These are phyloP conservation scores for Aspergillus luchuensis DNA, from an alignment of 2,329 filamentous ascomycete species.

Conservation along the genomic window DNA sequence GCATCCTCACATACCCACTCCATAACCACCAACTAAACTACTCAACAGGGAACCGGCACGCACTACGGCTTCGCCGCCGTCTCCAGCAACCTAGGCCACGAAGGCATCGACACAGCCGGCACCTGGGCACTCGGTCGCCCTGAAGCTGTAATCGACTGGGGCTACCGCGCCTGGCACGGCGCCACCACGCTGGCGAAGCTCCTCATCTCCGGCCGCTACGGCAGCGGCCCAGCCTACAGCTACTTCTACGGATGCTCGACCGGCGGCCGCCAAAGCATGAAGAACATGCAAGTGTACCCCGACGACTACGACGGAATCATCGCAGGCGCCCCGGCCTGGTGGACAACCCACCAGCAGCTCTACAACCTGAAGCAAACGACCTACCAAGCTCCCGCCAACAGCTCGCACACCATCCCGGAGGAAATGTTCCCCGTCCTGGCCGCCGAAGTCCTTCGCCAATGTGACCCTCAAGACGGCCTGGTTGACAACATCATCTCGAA, in stretches of 20 bases:
- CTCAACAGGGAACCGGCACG: neutral
- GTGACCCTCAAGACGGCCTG: neutral
- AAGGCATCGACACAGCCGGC: neutral
- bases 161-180: slow-evolving; percentile 1
- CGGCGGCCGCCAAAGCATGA: slow-evolving; percentile 4
- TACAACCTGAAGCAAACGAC: neutral
- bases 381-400: neutral
- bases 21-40: neutral
- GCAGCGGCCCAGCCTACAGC: neutral
- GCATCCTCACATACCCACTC: neutral
- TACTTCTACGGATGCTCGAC: slow-evolving; percentile 7
- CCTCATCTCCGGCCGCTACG: neutral
- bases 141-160: neutral
- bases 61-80: neutral
- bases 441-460: neutral
- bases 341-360: neutral
- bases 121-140: neutral
- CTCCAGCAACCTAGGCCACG: neutral
- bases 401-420: neutral
- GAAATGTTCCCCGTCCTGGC: neutral
- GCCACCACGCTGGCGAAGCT: neutral
- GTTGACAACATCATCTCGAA: neutral
- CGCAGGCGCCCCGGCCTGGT: neutral
- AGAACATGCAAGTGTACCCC: neutral
- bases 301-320: slow-evolving; percentile 8